phyloP scores from a whole-genome alignment of 176 grass and related monocot genomes.

The Lolium perenne region DNA sequence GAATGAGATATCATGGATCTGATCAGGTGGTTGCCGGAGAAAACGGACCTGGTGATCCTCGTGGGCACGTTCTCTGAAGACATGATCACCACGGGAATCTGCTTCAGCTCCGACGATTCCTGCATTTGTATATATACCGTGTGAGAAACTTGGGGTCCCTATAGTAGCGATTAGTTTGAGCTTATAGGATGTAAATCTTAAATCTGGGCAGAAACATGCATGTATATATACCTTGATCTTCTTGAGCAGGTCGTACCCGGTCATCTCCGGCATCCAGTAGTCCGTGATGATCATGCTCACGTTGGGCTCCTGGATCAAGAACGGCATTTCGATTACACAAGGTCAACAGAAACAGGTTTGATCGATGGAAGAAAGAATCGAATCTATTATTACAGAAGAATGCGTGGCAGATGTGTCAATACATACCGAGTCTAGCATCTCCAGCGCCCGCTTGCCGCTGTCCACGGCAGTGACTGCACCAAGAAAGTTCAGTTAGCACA shows the following conservation, averaged over 20 bases:
- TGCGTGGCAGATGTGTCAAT: background rate
- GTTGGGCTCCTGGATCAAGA: slow-evolving; percentile 39
- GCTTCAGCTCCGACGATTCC: slow-evolving; percentile 51
- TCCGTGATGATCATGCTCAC: slow-evolving; percentile 62
- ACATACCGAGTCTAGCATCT: slow-evolving; percentile 40
- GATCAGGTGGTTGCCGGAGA: background rate
- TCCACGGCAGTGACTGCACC: slow-evolving; percentile 52
- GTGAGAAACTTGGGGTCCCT: background rate
- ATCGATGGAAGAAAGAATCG: background rate
- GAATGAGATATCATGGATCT: background rate
- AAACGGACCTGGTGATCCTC: slow-evolving; percentile 43
- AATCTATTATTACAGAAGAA: background rate
- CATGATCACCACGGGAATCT: slow-evolving; percentile 57
- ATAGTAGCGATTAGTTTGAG: background rate
- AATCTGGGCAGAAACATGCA: background rate
- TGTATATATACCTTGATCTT: slow-evolving; percentile 45
- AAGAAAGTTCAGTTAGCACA: background rate
- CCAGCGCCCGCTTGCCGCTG: slow-evolving; percentile 51
- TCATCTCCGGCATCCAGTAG: slow-evolving; percentile 64
- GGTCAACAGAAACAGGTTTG: background rate
- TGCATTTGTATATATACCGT: background rate
- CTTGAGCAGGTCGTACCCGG: slow-evolving; percentile 53
- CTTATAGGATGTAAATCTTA: too few relatives aligned
- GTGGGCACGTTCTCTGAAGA: slow-evolving; percentile 57
- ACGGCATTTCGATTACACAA: background rate